A percentile compares a stretch with the other conserved stretches of the same genome.
phyloP scores from a whole-genome alignment of 2,329 filamentous ascomycete species.

The Trichophyton equinum region DNA sequence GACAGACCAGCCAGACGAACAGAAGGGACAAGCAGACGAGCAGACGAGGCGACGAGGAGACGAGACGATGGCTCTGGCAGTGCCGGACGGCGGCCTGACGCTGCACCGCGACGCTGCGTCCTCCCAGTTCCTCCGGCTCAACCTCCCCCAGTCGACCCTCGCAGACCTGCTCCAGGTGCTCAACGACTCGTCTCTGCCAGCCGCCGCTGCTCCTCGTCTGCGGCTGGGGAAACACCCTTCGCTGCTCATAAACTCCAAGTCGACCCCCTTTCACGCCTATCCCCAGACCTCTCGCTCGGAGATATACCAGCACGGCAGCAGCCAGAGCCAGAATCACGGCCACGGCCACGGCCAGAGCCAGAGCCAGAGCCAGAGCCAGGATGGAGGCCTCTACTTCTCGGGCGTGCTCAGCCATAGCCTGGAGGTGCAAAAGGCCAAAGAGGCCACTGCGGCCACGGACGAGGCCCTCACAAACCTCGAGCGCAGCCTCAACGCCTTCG shows the following conservation, averaged over 20 bases:
- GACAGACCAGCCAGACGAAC: background rate
- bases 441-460: slow-evolving; percentile 45
- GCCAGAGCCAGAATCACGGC: too few relatives aligned
- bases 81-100: slow-evolving; percentile 31
- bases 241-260: slow-evolving; percentile 46
- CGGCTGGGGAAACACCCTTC: slow-evolving; percentile 40
- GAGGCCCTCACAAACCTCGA: slow-evolving; percentile 48
- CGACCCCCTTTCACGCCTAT: slow-evolving; percentile 41
- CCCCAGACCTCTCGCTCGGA: slow-evolving; percentile 45
- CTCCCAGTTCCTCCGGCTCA: slow-evolving; percentile 36
- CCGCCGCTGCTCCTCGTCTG: slow-evolving; percentile 26
- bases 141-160: slow-evolving; percentile 33
- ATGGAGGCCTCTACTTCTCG: slow-evolving; percentile 40
- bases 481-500: slow-evolving; percentile 46
- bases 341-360: too few relatives aligned
- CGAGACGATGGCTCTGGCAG: slow-evolving; percentile 25
- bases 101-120: slow-evolving; percentile 24
- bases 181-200: slow-evolving; percentile 21
- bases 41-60: background rate
- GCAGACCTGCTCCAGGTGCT: slow-evolving; percentile 36
- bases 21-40: background rate
- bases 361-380: too few relatives aligned
- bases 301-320: slow-evolving; percentile 38
- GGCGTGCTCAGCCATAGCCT: slow-evolving; percentile 47
- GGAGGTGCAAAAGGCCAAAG: slow-evolving; percentile 42